Evolutionary conservation across 1,284 basidiomycete species (phyloP).

Genomic region (Ustilago lituana): DNA sequence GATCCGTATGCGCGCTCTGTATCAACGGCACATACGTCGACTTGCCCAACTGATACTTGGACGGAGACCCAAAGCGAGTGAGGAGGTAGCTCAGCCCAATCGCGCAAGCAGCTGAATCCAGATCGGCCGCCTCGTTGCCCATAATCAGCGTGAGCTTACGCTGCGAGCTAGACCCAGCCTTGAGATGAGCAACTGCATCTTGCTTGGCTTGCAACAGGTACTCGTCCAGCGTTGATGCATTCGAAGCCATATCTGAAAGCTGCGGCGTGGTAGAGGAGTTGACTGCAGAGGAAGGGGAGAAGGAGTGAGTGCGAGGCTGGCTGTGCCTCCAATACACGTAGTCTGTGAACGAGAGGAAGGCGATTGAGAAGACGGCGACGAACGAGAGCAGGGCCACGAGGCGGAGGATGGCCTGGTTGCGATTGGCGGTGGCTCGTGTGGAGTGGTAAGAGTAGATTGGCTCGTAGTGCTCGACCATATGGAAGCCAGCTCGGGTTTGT

Average conservation of each 20-base stretch:
- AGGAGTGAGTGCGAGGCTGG: constrained; percentile 4
- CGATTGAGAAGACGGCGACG: constrained; percentile 29
- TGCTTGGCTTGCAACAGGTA: constrained; percentile 28
- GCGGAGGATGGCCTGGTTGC: constrained; percentile 25
- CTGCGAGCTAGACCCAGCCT: constrained; percentile 5
- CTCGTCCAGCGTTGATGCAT: constrained; percentile 11
- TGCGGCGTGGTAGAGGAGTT: no score
- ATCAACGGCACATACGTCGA: constrained; percentile 75
- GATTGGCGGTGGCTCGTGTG: constrained; percentile 17
- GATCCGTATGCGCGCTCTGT: constrained; percentile 76
- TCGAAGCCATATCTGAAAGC: neutral
- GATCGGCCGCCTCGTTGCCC: constrained; percentile 66
- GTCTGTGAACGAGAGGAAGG: constrained; percentile 35
- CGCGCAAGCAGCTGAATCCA: constrained; percentile 61
- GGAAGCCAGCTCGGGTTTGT: neutral
- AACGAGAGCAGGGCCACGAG: constrained; percentile 27
- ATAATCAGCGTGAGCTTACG: constrained; percentile 52
- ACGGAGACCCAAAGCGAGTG: constrained; percentile 31
- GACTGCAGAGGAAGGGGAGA: neutral
- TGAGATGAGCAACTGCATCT: constrained; percentile 28
- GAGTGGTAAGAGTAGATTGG: constrained; percentile 33
- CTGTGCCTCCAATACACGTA: constrained; percentile 20
- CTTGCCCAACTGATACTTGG: constrained; percentile 19
- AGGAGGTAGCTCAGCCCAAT: constrained; percentile 60
- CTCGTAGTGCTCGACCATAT: constrained; percentile 32